Base-by-base conservation (phyloP, 345 rosid species). In the Eucalyptus paniculata region DNA sequence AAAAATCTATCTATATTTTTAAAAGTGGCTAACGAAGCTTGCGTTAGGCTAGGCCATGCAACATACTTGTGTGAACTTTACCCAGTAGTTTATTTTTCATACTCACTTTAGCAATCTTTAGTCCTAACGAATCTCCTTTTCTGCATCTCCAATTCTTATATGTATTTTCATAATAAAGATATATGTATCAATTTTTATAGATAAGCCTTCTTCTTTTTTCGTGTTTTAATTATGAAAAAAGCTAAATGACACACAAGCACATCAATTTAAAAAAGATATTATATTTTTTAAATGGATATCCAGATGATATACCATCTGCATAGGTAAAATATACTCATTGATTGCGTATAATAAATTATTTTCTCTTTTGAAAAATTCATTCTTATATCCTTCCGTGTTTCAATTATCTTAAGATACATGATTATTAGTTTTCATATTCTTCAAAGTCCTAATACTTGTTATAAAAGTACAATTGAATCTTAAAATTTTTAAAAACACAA, bases 311-410 rank as follows among this genome's bases (percentile, higher is more conserved):
- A 34, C 13, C 44, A 69, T 7, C 4, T 18, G 7, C 26, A 34
- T 5, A 9, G 40, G 6, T 18, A 32, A 18, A 16, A 34, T 69
- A 17, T 28, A 26, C 44, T n/a, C 21, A 67, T 67, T 9, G 26
- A 32, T 0, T 1, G 2, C 4, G 0, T 32, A 18, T 0, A 56
- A 9, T 9, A 9, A 56, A 56, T 2, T 56, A 56, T 56, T 23
- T 56, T 56, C 6, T 56, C 62, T 56, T 56, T 56, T 56, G 56
- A 53, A 19, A 53, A 8, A 19, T 19, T 53, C 0, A 53, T 53
- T 19, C 58, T 8, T 53, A 53, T 53, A 19, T 53, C 58, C 58
- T 53, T 1, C 10, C 2, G 0, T 53, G 24, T 53, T 53, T 19
- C 56, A 53, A 53, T 53, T 18, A 53, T 53, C 56, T 53, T 53